Base-by-base conservation (phyloP, 2,329 filamentous ascomycete species). In the Colletotrichum tropicicola region DNA sequence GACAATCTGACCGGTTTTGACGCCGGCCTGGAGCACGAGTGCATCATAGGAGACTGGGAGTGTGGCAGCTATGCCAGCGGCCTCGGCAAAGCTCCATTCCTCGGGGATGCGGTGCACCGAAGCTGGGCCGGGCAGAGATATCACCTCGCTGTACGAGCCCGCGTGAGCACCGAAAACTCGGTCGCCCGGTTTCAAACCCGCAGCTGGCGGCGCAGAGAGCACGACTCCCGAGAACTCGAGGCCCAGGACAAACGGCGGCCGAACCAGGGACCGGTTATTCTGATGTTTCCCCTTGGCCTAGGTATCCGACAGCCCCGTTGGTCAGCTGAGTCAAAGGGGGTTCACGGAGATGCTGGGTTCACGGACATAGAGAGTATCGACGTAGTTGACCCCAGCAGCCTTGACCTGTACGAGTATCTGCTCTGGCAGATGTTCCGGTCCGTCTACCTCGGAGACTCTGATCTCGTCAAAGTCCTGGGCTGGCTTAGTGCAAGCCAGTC, bases 191-290 rank as follows among this genome's bases (percentile, higher is more conserved):
- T 71, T 71, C 63, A 85, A 82, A 0, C 67, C 63, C 15, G 75
- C 77, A 13, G 56, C 41, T 5, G 72, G 19, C 0, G 82, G 79
- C 0, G 80, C 71, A 3, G 74, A 74, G 32, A 81, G 65, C 1
- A 89, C 77, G 2, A 81, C 75, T n/a, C 87, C 87, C 1, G 85
- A 78, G 69, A 89, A 89, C 71, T 89, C 87, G n/a, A 85, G 84
- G 12, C 87, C 87, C 0, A 89, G 79, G 1, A 80, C 82, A 74
- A 90, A 89, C 0, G 87, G 87, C 1, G 86, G 87, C 30, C 77
- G 78, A 37, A 87, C 80, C 57, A 86, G 81, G n/a, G 79, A 80
- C 28, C 77, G 79, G 71, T 88, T 89, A 71, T 89, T 89, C 70
- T 89, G 87, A 69, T 89, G 87, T 67, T 83, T 81, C 7, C 87